Percentiles rank a stretch among this genome's conserved stretches.
These are phyloP conservation scores for Hyaloscypha bicolor DNA, from an alignment of 495 filamentous ascomycete species.

Conservation along the genomic window DNA sequence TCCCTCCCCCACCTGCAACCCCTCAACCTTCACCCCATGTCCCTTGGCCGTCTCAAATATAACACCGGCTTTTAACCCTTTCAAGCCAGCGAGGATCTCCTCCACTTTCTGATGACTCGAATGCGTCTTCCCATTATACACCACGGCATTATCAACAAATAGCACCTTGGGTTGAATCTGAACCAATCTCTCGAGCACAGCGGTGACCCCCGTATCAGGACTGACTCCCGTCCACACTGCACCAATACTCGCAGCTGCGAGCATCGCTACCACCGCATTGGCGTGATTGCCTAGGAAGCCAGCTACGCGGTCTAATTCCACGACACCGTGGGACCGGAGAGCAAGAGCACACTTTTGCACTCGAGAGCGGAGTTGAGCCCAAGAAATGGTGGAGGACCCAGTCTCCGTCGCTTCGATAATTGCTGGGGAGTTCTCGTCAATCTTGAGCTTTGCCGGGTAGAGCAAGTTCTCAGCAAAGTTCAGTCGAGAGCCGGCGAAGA, in stretches of 20 bases:
- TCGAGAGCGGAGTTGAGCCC: conserved; percentile 56
- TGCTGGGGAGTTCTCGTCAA: conserved; percentile 56
- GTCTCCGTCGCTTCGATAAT: conserved; percentile 68
- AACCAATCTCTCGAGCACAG: conserved; percentile 70
- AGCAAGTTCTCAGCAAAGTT: conserved; percentile 70
- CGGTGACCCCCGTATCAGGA: conserved; percentile 77
- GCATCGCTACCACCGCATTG: conserved; percentile 65
- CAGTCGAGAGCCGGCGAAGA: conserved; percentile 67
- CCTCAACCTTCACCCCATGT: conserved; percentile 42
- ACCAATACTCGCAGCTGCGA: conserved; percentile 65
- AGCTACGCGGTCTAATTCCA: conserved; percentile 70
- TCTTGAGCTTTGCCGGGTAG: conserved; percentile 51
- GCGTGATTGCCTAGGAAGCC: conserved; percentile 69
- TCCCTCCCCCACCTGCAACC: conserved; percentile 49
- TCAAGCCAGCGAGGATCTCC: conserved; percentile 64
- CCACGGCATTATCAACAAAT: conserved; percentile 74
- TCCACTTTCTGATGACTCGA: conserved; percentile 69
- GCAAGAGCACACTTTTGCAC: conserved; percentile 59
- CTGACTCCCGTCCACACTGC: conserved; percentile 70
- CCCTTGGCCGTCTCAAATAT: conserved; percentile 65
- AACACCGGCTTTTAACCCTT: conserved; percentile 63
- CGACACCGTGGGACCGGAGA: conserved; percentile 60
- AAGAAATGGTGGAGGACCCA: conserved; percentile 56
- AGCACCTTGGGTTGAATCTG: conserved; percentile 70
- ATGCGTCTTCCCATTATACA: conserved; percentile 76